Percentiles rank a stretch among this genome's conserved stretches.
Evolutionary conservation across 768 basidiomycete species (phyloP).

Genomic region (Termitomyces titanicus): DNA sequence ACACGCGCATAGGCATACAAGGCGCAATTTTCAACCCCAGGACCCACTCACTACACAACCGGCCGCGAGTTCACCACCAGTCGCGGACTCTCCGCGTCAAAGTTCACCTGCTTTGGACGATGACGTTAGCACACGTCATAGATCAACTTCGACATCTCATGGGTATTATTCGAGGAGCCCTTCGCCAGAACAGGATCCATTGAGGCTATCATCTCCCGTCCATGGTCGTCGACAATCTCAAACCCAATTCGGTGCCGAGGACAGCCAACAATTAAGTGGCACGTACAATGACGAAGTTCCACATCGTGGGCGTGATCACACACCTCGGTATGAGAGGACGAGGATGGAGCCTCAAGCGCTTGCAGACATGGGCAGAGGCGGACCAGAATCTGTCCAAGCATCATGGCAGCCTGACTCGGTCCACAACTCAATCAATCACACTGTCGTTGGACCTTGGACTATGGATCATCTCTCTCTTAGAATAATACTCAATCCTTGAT

Average conservation of each 20-base stretch:
- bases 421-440: not conserved
- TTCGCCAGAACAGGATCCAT: not conserved
- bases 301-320: not conserved
- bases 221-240: not conserved
- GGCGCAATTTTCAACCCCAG: not conserved
- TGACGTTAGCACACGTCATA: not conserved
- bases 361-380: not conserved
- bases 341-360: not conserved
- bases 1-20: not conserved
- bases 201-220: not conserved
- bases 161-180: not conserved
- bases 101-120: not conserved
- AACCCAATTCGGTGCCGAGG: not conserved
- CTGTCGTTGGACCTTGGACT: constrained; percentile 5
- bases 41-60: not conserved
- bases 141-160: constrained; percentile 4
- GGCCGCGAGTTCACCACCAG: too few relatives aligned
- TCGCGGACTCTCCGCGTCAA: not conserved
- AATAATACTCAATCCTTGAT: not conserved
- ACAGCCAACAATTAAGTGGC: not conserved
- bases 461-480: constrained; percentile 1
- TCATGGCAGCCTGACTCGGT: not conserved
- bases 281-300: not conserved
- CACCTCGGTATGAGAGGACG: not conserved
- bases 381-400: not conserved